phyloP scores from a whole-genome alignment of 345 rosid species.

The Bretschneidera sinensis region DNA sequence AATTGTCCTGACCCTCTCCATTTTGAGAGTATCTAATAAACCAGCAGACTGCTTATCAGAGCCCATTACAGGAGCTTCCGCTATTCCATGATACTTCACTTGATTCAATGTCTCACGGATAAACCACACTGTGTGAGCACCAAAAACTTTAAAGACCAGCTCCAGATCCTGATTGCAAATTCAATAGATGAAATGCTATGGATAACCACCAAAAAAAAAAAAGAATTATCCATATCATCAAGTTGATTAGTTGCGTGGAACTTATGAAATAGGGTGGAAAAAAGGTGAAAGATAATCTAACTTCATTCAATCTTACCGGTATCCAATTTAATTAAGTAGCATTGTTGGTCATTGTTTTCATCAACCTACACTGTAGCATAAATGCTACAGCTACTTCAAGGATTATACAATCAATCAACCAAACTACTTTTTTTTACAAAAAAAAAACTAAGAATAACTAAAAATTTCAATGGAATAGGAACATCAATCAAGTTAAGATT shows the following conservation, averaged over 20 bases:
- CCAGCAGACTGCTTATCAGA: constrained; percentile 48
- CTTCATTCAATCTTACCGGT: background rate
- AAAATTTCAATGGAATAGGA: background rate
- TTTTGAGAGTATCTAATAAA: constrained; percentile 50
- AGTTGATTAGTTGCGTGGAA: background rate
- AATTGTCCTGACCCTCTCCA: constrained; percentile 93
- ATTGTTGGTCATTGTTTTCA: background rate
- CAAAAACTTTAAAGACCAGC: constrained; percentile 6
- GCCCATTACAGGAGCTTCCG: constrained; percentile 36
- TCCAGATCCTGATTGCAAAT: background rate
- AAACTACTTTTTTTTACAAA: too few species aligned
- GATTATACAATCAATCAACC: too few species aligned
- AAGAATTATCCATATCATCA: background rate
- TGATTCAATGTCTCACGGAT: constrained; percentile 16
- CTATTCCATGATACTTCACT: background rate
- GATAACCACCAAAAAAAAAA: too few species aligned
- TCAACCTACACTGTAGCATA: too few species aligned
- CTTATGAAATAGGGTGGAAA: background rate
- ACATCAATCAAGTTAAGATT: background rate
- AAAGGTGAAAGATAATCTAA: background rate
- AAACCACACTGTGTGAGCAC: constrained; percentile 16
- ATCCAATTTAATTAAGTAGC: too few species aligned
- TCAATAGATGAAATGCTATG: background rate
- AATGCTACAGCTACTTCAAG: too few species aligned
- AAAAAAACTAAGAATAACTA: too few species aligned